phyloP scores from a whole-genome alignment of 495 filamentous ascomycete species.

The Talaromyces nanjingensis region DNA sequence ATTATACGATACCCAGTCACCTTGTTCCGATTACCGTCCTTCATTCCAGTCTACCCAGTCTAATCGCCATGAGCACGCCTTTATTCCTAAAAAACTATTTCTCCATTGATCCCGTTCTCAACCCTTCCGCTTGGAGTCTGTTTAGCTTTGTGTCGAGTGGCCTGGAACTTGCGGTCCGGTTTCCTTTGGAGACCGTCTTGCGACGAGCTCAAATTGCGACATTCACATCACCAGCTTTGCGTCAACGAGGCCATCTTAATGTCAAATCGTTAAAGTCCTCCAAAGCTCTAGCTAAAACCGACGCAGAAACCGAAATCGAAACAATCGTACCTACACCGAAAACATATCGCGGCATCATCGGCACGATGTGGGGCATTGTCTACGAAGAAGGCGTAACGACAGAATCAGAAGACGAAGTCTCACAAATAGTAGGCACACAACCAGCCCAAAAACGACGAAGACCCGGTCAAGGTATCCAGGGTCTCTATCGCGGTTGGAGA shows the following conservation, averaged over 20 bases:
- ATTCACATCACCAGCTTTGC: slow-evolving; percentile 38
- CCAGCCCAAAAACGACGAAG: slow-evolving; percentile 35
- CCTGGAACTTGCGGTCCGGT: slow-evolving; percentile 72
- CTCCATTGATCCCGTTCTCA: slow-evolving; percentile 71
- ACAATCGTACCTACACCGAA: slow-evolving; percentile 60
- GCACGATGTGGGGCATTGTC: slow-evolving; percentile 82
- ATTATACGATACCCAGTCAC: slow-evolving; percentile 60
- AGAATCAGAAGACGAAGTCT: slow-evolving; percentile 21
- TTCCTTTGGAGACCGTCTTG: slow-evolving; percentile 88
- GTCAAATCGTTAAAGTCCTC: slow-evolving; percentile 27
- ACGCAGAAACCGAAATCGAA: slow-evolving; percentile 41
- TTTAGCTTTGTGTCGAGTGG: slow-evolving; percentile 68
- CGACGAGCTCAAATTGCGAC: slow-evolving; percentile 77
- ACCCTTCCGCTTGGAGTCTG: slow-evolving; percentile 70
- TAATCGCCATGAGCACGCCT: slow-evolving; percentile 72
- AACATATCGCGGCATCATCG: slow-evolving; percentile 69
- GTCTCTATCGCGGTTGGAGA: slow-evolving; percentile 89
- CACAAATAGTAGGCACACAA: not conserved
- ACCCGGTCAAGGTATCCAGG: slow-evolving; percentile 73
- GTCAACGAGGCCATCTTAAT: slow-evolving; percentile 44
- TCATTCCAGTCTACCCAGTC: slow-evolving; percentile 71
- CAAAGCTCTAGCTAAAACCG: slow-evolving; percentile 3
- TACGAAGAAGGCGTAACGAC: slow-evolving; percentile 66
- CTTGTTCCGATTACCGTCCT: slow-evolving; percentile 80
- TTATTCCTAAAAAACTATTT: slow-evolving; percentile 73